phyloP scores from a whole-genome alignment of 1,284 basidiomycete genomes.

The Phylloporus sp. region DNA sequence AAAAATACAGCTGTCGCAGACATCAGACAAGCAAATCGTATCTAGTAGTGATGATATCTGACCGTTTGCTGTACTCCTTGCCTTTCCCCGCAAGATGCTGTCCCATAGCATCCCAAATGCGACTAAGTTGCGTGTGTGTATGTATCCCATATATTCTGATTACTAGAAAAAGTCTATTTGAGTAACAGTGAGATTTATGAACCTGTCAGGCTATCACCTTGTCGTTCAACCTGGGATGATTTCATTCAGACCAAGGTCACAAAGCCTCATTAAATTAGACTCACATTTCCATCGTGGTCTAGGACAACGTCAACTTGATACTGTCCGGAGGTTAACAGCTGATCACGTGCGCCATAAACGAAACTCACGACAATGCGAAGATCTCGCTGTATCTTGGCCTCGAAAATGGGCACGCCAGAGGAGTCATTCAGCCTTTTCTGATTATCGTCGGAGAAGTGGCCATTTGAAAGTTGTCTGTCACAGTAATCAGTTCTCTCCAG shows the following conservation, averaged over 20 bases:
- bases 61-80: conserved; percentile 60
- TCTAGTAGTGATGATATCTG: conserved; percentile 6
- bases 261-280: conserved; percentile 5
- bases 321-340: too few relatives aligned
- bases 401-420: conserved; percentile 64
- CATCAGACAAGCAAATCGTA: conserved; percentile 4
- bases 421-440: conserved; percentile 62
- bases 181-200: background rate
- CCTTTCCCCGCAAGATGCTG: conserved; percentile 60
- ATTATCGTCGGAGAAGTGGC: conserved; percentile 73
- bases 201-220: conserved; percentile 62
- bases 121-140: conserved; percentile 65
- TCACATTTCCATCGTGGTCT: too few relatives aligned
- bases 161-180: conserved; percentile 42
- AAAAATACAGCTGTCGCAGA: conserved; percentile 50
- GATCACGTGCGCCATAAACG: background rate
- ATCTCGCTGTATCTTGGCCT: conserved; percentile 73
- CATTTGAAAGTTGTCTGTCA: conserved; percentile 67
- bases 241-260: background rate
- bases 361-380: conserved; percentile 66
- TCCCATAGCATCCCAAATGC: conserved; percentile 65
- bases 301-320: too few relatives aligned
- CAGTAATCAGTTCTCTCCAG: background rate
- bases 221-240: conserved; percentile 54
- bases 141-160: conserved; percentile 69